Percentiles rank a stretch among this genome's conserved stretches.
Conservation (phyloP, 805 yeast species). For the Nakazawaea ishiwadae region DNA sequence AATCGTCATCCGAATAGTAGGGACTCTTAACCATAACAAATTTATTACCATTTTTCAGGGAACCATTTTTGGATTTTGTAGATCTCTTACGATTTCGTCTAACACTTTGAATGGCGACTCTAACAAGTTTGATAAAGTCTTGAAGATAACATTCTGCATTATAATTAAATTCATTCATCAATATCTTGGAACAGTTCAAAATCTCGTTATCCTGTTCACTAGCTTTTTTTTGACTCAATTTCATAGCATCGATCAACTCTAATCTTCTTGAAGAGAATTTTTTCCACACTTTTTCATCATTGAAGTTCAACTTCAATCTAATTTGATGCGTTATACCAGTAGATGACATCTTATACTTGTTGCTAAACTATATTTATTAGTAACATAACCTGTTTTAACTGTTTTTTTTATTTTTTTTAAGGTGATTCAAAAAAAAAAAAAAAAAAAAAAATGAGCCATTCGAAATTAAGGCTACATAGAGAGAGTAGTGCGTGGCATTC, state of each 20-base stretch:
- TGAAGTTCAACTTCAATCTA: conserved; percentile 61
- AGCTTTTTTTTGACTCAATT: conserved; percentile 64
- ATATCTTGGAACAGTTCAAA: conserved; percentile 66
- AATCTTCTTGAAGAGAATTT: conserved; percentile 85
- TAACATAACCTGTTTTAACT: too few species aligned
- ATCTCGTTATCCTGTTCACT: conserved; percentile 89
- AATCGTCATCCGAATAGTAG: conserved; percentile 4
- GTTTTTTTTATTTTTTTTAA: too few species aligned
- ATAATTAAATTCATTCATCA: conserved; percentile 76
- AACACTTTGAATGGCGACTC: conserved; percentile 92
- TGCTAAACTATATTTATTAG: too few species aligned
- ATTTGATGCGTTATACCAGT: conserved; percentile 53
- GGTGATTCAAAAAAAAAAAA: background rate
- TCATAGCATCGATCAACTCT: conserved; percentile 77
- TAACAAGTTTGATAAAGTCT: conserved; percentile 85
- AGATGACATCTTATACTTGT: too few species aligned
- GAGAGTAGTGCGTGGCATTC: background rate
- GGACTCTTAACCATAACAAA: conserved; percentile 11
- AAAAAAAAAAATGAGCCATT: conserved; percentile 7
- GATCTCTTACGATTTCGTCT: conserved; percentile 80
- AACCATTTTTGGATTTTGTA: conserved; percentile 23
- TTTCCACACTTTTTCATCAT: conserved; percentile 84
- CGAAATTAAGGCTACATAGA: background rate
- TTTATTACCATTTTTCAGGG: background rate
- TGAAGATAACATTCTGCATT: conserved; percentile 36